Evolutionary conservation across 345 rosid genomes (phyloP).

Genomic region (Gossypium ekmanianum): DNA sequence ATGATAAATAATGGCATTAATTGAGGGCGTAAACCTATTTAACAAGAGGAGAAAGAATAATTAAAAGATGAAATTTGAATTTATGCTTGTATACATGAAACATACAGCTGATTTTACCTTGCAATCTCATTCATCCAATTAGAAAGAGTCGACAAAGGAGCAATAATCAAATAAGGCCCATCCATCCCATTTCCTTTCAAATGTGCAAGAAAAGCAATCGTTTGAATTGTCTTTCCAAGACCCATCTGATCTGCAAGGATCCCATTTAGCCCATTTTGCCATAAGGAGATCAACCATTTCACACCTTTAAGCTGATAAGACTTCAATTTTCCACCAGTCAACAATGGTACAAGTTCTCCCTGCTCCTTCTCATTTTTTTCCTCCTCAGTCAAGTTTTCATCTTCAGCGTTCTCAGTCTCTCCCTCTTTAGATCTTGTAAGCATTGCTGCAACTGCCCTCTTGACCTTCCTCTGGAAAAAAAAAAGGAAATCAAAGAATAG

Average conservation of each 20-base stretch:
- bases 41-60: not conserved
- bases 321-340: slow-evolving; percentile 88
- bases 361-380: slow-evolving; percentile 75
- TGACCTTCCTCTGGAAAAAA: slow-evolving; percentile 61
- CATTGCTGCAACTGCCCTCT: slow-evolving; percentile 93
- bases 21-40: slow-evolving; percentile 72
- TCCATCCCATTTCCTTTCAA: slow-evolving; percentile 76
- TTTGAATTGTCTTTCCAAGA: slow-evolving; percentile 95
- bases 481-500: not conserved
- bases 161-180: slow-evolving; percentile 89
- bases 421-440: slow-evolving; percentile 68
- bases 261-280: slow-evolving; percentile 96
- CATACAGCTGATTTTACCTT: slow-evolving; percentile 39
- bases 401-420: slow-evolving; percentile 40
- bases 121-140: slow-evolving; percentile 86
- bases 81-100: slow-evolving; percentile 12
- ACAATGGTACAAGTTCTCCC: slow-evolving; percentile 71
- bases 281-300: slow-evolving; percentile 89
- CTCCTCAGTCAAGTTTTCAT: slow-evolving; percentile 60
- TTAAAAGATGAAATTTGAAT: not conserved
- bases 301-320: slow-evolving; percentile 94
- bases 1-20: slow-evolving; percentile 76
- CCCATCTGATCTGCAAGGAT: slow-evolving; percentile 99
- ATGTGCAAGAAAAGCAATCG: slow-evolving; percentile 87
- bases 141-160: slow-evolving; percentile 96